Conservation (phyloP, 148 eudicot species). For the Nyssa sinensis region DNA sequence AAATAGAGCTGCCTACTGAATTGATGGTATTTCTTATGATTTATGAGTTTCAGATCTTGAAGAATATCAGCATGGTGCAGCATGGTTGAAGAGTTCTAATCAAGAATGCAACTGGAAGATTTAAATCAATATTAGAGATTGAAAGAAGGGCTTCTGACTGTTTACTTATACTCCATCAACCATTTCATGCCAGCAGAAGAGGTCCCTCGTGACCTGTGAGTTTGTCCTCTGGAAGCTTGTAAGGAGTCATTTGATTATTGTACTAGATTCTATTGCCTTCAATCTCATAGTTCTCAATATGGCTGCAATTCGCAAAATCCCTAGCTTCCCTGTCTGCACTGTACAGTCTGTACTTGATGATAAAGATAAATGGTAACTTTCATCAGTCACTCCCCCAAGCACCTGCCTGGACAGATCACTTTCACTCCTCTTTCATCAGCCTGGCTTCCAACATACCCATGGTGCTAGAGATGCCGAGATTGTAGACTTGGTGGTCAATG, state of each 20-base stretch:
- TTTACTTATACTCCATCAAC: background rate
- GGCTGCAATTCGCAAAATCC: too few relatives aligned
- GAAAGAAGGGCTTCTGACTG: background rate
- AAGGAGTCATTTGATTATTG: background rate
- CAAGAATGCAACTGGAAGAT: background rate
- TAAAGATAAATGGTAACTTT: background rate
- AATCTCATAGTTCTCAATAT: too few relatives aligned
- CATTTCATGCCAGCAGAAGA: background rate
- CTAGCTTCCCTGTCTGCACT: background rate
- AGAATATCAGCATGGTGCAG: too few relatives aligned
- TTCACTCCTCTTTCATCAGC: background rate
- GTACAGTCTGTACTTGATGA: background rate
- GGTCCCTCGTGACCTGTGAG: background rate
- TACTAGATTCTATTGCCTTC: too few relatives aligned
- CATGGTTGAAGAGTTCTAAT: background rate
- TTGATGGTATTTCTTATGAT: background rate
- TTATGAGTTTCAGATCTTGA: background rate
- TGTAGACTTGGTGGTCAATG: background rate
- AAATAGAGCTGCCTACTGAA: background rate
- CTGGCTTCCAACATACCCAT: background rate
- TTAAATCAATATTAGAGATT: background rate
- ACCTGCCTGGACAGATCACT: background rate
- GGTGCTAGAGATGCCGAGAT: background rate
- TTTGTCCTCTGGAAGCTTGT: constrained; percentile 1
- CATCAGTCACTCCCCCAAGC: background rate